phyloP scores from a whole-genome alignment of 2,329 filamentous ascomycete species.

The Gaeumannomyces tritici region DNA sequence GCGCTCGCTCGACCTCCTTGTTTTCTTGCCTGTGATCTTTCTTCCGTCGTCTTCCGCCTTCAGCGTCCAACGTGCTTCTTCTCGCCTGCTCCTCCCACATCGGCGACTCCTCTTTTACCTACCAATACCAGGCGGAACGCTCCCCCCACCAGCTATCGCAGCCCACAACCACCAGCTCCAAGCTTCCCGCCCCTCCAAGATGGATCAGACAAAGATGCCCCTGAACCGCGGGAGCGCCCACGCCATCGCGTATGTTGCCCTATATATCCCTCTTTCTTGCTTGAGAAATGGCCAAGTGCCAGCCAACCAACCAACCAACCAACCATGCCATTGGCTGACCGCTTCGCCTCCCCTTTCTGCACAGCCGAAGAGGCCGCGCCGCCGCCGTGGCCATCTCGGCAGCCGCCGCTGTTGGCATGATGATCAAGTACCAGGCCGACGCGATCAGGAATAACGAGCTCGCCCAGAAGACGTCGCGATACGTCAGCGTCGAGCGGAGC shows the following conservation, averaged over 20 bases:
- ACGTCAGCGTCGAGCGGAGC: conserved; percentile 43
- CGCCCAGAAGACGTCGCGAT: conserved; percentile 28
- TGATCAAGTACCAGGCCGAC: conserved; percentile 24
- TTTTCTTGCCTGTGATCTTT: not conserved
- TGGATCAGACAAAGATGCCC: not conserved
- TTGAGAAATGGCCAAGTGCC: too few relatives aligned
- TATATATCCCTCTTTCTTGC: not conserved
- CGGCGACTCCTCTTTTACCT: not conserved
- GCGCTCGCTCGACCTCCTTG: not conserved
- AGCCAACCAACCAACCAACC: too few relatives aligned
- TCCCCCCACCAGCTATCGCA: too few relatives aligned
- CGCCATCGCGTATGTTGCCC: not conserved
- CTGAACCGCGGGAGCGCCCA: not conserved
- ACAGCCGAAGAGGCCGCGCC: conserved; percentile 28
- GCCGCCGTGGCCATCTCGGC: conserved; percentile 20
- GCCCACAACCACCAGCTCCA: not conserved
- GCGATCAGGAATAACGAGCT: conserved; percentile 30
- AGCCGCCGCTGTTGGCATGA: conserved; percentile 15
- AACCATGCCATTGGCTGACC: not conserved
- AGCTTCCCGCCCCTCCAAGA: not conserved
- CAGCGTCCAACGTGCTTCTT: not conserved
- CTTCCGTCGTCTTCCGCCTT: not conserved
- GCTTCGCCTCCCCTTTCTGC: not conserved
- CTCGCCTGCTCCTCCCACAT: not conserved
- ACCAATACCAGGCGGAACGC: not conserved